Evolutionary conservation across 1,284 basidiomycete species (phyloP), one percentile per base, ranked within the genome.

Genomic region (Pterulicium gracile): DNA sequence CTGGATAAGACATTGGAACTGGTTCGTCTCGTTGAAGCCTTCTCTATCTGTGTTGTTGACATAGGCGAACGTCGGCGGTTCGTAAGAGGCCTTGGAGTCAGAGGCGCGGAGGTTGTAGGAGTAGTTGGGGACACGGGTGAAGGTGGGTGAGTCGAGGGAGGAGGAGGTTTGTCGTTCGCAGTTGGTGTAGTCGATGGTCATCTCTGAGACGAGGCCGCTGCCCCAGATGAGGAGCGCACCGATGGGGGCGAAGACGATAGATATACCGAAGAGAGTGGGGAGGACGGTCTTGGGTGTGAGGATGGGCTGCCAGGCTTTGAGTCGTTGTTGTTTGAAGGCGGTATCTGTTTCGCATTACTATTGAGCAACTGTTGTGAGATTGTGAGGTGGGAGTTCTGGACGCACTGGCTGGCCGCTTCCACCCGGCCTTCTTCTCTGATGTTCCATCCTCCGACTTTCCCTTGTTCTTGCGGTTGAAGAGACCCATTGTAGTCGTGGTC

Each of bases 281-380:
- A 98, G 75, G 13, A 98, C 96, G 1, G 93, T 95, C 65, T 92
- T 92, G 2, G 96, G 96, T 0, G 95, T 98, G 36, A 98, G 76
- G 61, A 99, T 97, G 15, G 96, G 96, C 73, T 99, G 96, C 96
- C 96, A 99, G 58, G 96, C 96, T 70, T 98, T 98, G 60, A 99
- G 78, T 48, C 96, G 88, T 67, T 99, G 96, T 65, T 99, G 96
- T 70, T 97, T 98, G 79, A 98, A 97, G 40, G 95, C 95, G 45
- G 95, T 98, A 67, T 98, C 92, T 79, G 50, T 23, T 23, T 46
- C 40, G 47, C 17, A n/a, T n/a, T n/a, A n/a, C n/a, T n/a, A n/a
- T n/a, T n/a, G n/a, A n/a, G n/a, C n/a, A n/a, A n/a, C n/a, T n/a
- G n/a, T n/a, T n/a, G n/a, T n/a, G 27, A 32, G 27, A 32, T 32